phyloP scores from a whole-genome alignment of 2,329 filamentous ascomycete species.

The Nigrospora osmanthi region DNA sequence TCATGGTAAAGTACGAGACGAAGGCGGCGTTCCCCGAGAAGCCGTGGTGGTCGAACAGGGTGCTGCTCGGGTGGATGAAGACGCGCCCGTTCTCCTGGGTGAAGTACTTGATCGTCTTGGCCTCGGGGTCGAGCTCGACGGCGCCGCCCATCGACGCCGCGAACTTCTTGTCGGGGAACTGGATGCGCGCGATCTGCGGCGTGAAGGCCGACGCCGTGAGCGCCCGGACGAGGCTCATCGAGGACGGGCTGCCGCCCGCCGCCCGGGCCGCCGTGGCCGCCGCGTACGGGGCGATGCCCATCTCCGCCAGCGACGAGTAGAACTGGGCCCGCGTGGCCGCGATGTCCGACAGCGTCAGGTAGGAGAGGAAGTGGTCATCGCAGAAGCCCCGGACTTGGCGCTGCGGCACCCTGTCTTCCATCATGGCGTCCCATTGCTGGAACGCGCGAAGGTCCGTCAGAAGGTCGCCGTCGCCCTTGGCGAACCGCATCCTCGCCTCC shows the following conservation, averaged over 20 bases:
- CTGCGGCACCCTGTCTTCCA: conserved; percentile 47
- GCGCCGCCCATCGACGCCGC: conserved; percentile 79
- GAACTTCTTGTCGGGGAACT: conserved; percentile 94
- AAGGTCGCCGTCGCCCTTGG: conserved; percentile 73
- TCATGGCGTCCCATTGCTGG: conserved; percentile 69
- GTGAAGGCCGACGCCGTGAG: conserved; percentile 67
- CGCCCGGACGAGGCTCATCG: conserved; percentile 53
- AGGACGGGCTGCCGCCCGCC: conserved; percentile 10
- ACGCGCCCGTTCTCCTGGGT: conserved; percentile 78
- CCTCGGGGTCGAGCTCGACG: conserved; percentile 88
- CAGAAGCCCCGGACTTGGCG: conserved; percentile 70
- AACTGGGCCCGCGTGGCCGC: conserved; percentile 81
- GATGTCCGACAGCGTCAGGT: conserved; percentile 81
- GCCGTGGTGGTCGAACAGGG: conserved; percentile 72
- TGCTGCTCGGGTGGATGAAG: conserved; percentile 87
- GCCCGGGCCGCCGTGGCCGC: not conserved
- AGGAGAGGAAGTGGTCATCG: conserved; percentile 75
- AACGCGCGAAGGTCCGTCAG: conserved; percentile 81
- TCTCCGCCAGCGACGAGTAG: conserved; percentile 75
- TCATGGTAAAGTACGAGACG: conserved; percentile 85
- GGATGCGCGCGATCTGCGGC: conserved; percentile 85
- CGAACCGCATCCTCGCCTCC: conserved; percentile 67
- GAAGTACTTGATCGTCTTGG: conserved; percentile 86
- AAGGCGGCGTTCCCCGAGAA: conserved; percentile 72
- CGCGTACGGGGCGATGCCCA: conserved; percentile 58